phyloP scores from a whole-genome alignment of 441 rosid genomes.

The Pelargonium fulgidum region DNA sequence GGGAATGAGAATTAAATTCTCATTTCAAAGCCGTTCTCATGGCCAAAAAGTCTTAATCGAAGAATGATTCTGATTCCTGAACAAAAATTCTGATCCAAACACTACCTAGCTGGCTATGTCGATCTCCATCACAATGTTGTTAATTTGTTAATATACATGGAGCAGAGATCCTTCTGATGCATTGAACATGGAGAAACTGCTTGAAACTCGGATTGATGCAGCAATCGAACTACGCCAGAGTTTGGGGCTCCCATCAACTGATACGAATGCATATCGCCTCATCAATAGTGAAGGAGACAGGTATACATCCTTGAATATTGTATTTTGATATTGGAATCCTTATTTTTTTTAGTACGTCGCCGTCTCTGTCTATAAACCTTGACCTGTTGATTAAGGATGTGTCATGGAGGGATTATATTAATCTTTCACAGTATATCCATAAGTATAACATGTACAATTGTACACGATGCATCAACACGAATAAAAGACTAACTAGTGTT shows the following conservation, averaged over 20 bases:
- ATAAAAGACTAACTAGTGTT: too few relatives aligned
- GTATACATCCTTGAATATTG: slow-evolving; percentile 20
- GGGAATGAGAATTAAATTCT: too few relatives aligned
- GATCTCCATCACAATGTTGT: slow-evolving; percentile 7
- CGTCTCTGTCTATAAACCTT: background rate
- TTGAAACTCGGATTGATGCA: slow-evolving; percentile 50
- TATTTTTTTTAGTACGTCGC: background rate
- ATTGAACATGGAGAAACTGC: slow-evolving; percentile 66
- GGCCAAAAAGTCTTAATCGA: too few relatives aligned
- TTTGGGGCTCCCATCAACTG: slow-evolving; percentile 63
- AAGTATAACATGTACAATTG: background rate
- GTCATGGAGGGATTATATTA: too few relatives aligned
- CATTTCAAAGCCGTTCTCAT: too few relatives aligned
- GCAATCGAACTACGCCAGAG: slow-evolving; percentile 52
- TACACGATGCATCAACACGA: background rate
- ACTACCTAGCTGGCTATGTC: background rate
- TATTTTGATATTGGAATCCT: background rate
- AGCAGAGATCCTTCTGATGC: slow-evolving; percentile 70
- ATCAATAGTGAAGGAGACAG: slow-evolving; percentile 89
- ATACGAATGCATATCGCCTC: slow-evolving; percentile 78
- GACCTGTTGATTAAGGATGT: background rate
- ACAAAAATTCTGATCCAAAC: too few relatives aligned
- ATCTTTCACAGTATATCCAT: too few relatives aligned
- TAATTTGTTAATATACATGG: slow-evolving; percentile 16
- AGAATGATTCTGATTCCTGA: too few relatives aligned